Conservation (phyloP, 139 green algal species). For the Closterium sp. region DNA sequence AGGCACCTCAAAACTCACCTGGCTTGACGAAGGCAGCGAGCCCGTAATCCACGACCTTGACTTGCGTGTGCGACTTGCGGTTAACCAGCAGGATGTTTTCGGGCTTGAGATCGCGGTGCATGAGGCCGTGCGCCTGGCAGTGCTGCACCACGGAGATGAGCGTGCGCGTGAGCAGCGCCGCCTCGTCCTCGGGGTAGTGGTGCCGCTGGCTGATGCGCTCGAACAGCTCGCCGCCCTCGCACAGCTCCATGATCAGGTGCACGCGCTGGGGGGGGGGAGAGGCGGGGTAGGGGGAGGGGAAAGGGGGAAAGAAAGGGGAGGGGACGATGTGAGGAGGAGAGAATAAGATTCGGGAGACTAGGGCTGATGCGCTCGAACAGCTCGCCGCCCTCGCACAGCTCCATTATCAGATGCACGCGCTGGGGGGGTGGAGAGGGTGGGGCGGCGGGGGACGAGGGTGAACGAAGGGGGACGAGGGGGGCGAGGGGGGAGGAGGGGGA, state of each 20-base stretch:
- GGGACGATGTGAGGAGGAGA: too few species aligned
- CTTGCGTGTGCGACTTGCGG: slow-evolving; percentile 58
- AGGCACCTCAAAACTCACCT: slow-evolving; percentile 65
- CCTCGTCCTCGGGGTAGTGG: slow-evolving; percentile 36
- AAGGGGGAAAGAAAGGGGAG: background rate
- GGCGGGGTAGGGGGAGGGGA: background rate
- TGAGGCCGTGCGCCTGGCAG: slow-evolving; percentile 89
- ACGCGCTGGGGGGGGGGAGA: slow-evolving; percentile 2
- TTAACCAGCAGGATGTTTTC: slow-evolving; percentile 90
- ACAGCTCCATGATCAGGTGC: slow-evolving; percentile 52
- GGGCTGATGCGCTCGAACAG: too few species aligned
- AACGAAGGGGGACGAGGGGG: too few species aligned
- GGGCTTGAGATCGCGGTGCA: slow-evolving; percentile 81
- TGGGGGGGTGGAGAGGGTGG: too few species aligned
- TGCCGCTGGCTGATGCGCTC: slow-evolving; percentile 38
- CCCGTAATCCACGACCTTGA: slow-evolving; percentile 95
- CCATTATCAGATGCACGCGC: too few species aligned
- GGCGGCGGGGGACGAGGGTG: too few species aligned
- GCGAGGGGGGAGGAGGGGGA: too few species aligned
- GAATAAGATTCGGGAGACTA: too few species aligned
- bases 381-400: too few species aligned
- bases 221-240: slow-evolving; percentile 47
- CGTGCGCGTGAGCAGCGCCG: slow-evolving; percentile 60
- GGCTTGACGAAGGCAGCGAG: slow-evolving; percentile 81
- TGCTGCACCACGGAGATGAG: slow-evolving; percentile 86